Conservation (phyloP, 228 moss, liverwort and hornwort genomes). For the Sphagnum magellanicum region DNA sequence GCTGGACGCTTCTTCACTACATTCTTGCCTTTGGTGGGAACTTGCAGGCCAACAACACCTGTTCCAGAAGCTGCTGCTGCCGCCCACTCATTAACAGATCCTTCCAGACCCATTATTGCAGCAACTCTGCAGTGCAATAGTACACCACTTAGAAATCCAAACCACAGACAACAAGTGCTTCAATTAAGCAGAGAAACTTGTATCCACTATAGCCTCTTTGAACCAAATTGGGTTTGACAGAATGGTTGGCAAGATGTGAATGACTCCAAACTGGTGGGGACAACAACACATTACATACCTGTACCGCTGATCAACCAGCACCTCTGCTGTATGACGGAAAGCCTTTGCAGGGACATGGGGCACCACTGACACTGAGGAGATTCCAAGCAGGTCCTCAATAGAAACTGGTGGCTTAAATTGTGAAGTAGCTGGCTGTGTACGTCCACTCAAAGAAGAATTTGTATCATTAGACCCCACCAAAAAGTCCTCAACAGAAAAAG, state of each 20-base stretch:
- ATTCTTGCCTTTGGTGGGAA: constrained; percentile 45
- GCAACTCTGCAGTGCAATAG: constrained; percentile 56
- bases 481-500: constrained; percentile 38
- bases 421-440: too few species aligned
- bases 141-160: background rate
- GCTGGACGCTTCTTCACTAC: constrained; percentile 55
- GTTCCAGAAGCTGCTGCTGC: constrained; percentile 70
- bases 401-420: constrained; percentile 2
- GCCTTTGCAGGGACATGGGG: constrained; percentile 9
- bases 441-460: too few species aligned
- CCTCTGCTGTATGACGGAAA: constrained; percentile 43
- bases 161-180: too few species aligned
- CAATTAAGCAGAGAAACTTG: background rate
- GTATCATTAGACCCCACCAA: constrained; percentile 38
- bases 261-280: background rate
- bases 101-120: constrained; percentile 61
- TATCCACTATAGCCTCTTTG: background rate
- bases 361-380: constrained; percentile 3
- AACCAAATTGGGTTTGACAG: background rate
- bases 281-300: constrained; percentile 29
- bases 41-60: constrained; percentile 47
- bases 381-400: constrained; percentile 52
- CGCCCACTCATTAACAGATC: constrained; percentile 71
- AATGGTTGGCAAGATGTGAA: background rate
- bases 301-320: constrained; percentile 70